Base-by-base conservation (phyloP, 1,284 basidiomycete species). In the Amylostereum areolatum region DNA sequence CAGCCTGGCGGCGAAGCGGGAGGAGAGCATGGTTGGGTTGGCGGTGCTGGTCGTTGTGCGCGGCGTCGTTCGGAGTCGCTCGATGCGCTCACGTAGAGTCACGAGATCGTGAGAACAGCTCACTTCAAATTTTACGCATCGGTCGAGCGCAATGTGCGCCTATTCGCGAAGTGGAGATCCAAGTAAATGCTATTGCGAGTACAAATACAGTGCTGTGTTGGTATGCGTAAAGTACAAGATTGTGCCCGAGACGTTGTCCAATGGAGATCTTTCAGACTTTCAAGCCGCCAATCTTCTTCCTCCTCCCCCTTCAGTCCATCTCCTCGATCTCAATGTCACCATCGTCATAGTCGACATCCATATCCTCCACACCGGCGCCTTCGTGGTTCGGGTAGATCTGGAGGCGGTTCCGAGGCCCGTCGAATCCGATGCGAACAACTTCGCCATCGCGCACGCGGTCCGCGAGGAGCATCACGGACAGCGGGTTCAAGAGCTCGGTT, bases 401-500 rank as follows among this genome's bases (percentile, higher is more conserved):
- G 37, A 99, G 68, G 31, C 85, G 80, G 67, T 98, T 97, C 56
- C 80, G 80, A 31, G 86, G 83, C 12, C 87, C 81, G 62, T 99
- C 93, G 56, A 93, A 94, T 30, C 79, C 78, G 48, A 98, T 78
- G 34, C 71, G 69, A 6, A 91, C 88, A 1, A 67, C 75, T 67
- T 97, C 93, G 34, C 86, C 87, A 52, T 98, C 93, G 44, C 83
- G 77, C 49, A 97, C 73, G 46, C 83, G 79, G 56, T 90, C 92
- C 35, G 90, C 85, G 43, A 99, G 81, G 45, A 99, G 78, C 71
- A 92, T 80, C 52, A 90, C 74, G 18, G 92, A 93, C 42, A 99
- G 72, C 7, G 96, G 96, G 66, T 97, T 95, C 59, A 99, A 78
- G 43, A 99, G 75, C 65, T 98, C 92, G 61, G 81, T 85, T 68